A percentile compares a stretch with the other conserved stretches of the same genome.
Conservation (phyloP, 2,329 filamentous ascomycete species). For the Nothophoma quercina region DNA sequence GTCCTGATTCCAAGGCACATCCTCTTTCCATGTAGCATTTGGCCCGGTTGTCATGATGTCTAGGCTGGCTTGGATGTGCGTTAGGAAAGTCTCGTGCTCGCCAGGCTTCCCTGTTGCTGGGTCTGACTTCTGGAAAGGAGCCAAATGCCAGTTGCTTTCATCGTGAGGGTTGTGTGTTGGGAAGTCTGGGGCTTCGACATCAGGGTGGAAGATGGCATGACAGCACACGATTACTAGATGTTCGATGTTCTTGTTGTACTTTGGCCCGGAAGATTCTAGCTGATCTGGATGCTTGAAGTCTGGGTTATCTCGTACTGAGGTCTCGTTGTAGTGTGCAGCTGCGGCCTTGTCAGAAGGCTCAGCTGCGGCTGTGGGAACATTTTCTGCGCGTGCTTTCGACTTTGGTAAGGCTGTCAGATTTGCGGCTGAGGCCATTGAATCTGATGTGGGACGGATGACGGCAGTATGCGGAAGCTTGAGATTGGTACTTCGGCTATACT, state of each 20-base stretch:
- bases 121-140: slow-evolving; percentile 70
- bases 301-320: slow-evolving; percentile 15
- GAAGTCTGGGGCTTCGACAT: slow-evolving; percentile 35
- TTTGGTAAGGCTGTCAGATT: slow-evolving; percentile 39
- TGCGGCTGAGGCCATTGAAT: slow-evolving; percentile 42
- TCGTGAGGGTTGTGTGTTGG: slow-evolving; percentile 39
- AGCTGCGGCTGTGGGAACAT: slow-evolving; percentile 15
- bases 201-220: slow-evolving; percentile 74
- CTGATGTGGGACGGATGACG: neutral
- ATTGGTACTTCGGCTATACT: slow-evolving; percentile 1
- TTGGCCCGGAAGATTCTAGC: slow-evolving; percentile 31
- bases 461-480: slow-evolving; percentile 18
- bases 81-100: slow-evolving; percentile 80
- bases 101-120: slow-evolving; percentile 57
- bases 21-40: slow-evolving; percentile 47
- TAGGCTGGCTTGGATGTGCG: slow-evolving; percentile 74
- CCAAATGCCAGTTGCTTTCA: slow-evolving; percentile 69
- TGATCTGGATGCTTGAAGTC: slow-evolving; percentile 41
- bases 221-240: slow-evolving; percentile 82
- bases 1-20: slow-evolving; percentile 23
- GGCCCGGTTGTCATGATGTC: slow-evolving; percentile 56
- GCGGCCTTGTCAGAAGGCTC: slow-evolving; percentile 13
- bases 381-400: slow-evolving; percentile 32
- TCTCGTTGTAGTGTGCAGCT: neutral
- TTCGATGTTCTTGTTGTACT: slow-evolving; percentile 37